phyloP scores from a whole-genome alignment of 1,139 yeast genomes.

The Fermentozyma sake region DNA sequence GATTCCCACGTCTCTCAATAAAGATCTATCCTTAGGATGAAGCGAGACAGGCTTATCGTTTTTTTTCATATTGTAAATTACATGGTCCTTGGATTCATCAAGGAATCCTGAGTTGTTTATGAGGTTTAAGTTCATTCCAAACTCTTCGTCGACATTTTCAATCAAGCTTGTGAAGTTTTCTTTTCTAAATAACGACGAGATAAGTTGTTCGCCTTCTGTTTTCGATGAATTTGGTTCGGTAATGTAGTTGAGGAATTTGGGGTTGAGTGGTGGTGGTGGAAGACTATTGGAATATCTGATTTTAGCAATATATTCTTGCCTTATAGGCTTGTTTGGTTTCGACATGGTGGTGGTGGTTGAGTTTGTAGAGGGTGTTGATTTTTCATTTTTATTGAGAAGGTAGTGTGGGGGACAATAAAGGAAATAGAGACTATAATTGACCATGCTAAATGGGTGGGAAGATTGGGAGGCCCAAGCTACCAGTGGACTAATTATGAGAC shows the following conservation, averaged over 20 bases:
- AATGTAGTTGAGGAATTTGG: conserved; percentile 65
- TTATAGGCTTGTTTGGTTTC: conserved; percentile 33
- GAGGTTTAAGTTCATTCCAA: conserved; percentile 79
- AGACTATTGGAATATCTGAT: conserved; percentile 80
- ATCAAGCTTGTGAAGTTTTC: conserved; percentile 67
- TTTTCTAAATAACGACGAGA: conserved; percentile 71
- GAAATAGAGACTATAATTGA: no score
- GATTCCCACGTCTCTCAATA: conserved; percentile 75
- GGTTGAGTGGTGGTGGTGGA: conserved; percentile 93
- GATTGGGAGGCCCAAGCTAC: no score
- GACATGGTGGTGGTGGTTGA: conserved; percentile 9
- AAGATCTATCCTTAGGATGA: conserved; percentile 72
- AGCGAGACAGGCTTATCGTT: conserved; percentile 32
- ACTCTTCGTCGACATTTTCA: conserved; percentile 61
- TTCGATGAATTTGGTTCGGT: conserved; percentile 35
- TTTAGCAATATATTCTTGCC: conserved; percentile 88
- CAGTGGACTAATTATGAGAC: no score
- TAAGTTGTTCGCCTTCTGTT: conserved; percentile 57
- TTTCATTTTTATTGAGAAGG: no score
- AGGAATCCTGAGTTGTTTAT: conserved; percentile 64
- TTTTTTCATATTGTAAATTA: conserved; percentile 29
- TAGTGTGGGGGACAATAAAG: no score
- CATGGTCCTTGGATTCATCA: conserved; percentile 54
- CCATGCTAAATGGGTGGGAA: no score
- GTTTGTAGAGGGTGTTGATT: no score